Evolutionary conservation across 345 rosid genomes (phyloP).

Genomic region (Trapa bicornis): DNA sequence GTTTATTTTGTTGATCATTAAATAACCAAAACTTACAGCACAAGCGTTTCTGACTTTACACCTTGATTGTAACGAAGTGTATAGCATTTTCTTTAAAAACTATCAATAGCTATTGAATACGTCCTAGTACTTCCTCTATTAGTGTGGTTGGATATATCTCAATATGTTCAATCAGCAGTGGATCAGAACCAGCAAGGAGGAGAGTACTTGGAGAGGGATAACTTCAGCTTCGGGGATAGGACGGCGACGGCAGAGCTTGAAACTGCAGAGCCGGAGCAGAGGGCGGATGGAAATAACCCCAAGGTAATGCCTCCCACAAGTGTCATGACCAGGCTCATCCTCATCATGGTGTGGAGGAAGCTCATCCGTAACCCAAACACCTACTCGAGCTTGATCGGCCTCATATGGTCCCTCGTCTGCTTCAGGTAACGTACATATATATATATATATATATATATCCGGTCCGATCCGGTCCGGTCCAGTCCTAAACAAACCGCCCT

Average conservation of each 20-base stretch:
- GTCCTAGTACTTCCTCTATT: too few species aligned
- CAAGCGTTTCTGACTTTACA: too few species aligned
- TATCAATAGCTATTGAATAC: too few species aligned
- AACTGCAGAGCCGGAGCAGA: slow-evolving; percentile 16
- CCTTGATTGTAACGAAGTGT: too few species aligned
- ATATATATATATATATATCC: too few species aligned
- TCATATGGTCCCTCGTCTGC: slow-evolving; percentile 83
- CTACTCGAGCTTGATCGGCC: slow-evolving; percentile 83
- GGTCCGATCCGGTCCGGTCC: background rate
- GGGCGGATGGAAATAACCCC: slow-evolving; percentile 27
- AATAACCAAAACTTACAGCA: too few species aligned
- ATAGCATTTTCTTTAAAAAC: too few species aligned
- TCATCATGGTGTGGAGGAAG: slow-evolving; percentile 93
- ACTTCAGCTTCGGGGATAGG: slow-evolving; percentile 33
- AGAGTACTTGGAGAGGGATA: slow-evolving; percentile 40
- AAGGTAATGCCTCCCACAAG: slow-evolving; percentile 48
- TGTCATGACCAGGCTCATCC: slow-evolving; percentile 61
- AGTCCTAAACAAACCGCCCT: too few species aligned
- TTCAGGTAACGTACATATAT: slow-evolving; percentile 26
- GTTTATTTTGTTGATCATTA: too few species aligned
- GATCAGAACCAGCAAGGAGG: slow-evolving; percentile 12
- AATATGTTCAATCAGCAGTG: background rate
- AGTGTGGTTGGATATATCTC: too few species aligned
- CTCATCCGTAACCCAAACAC: slow-evolving; percentile 93
- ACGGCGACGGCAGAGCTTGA: background rate